Percentiles rank a stretch among this genome's conserved stretches.
Evolutionary conservation across 805 yeast genomes (phyloP).

Genomic region (Ascoidea tarda): DNA sequence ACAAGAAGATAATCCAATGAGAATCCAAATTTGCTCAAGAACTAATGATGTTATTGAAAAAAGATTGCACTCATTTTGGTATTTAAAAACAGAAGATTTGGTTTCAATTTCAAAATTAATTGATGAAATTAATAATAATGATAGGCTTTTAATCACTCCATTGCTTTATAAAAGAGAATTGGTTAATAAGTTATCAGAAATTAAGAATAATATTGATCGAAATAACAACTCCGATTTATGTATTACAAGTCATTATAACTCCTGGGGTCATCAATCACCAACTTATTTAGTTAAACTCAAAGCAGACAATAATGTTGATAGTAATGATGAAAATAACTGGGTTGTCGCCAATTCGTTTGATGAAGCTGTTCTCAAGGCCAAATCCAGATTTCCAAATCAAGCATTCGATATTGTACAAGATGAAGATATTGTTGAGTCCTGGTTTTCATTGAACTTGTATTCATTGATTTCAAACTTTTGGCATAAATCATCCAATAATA

Average conservation of each 20-base stretch:
- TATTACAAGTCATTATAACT: slow-evolving; percentile 38
- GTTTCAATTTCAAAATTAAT: slow-evolving; percentile 34
- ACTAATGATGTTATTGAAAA: slow-evolving; percentile 89
- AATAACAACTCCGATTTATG: too few relatives aligned
- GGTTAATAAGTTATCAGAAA: slow-evolving; percentile 29
- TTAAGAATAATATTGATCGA: too few relatives aligned
- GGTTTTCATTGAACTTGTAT: slow-evolving; percentile 99
- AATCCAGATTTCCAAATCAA: slow-evolving; percentile 50
- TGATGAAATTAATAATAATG: slow-evolving; percentile 69
- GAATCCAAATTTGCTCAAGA: slow-evolving; percentile 87
- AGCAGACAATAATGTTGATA: slow-evolving; percentile 38
- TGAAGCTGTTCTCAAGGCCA: slow-evolving; percentile 81
- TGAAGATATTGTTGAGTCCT: slow-evolving; percentile 95
- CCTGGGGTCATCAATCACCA: slow-evolving; percentile 96
- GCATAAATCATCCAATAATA: slow-evolving; percentile 53
- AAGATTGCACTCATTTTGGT: too few relatives aligned
- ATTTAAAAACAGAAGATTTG: too few relatives aligned
- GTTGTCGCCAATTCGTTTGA: slow-evolving; percentile 73
- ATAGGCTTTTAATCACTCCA: slow-evolving; percentile 73
- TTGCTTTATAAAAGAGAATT: slow-evolving; percentile 85
- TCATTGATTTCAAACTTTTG: slow-evolving; percentile 94
- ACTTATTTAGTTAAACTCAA: slow-evolving; percentile 54
- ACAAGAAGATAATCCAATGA: slow-evolving; percentile 91
- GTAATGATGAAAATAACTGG: slow-evolving; percentile 69
- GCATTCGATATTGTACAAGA: slow-evolving; percentile 79